Evolutionary conservation across 805 yeast species (phyloP).

Genomic region (Kuraishia capsulata): DNA sequence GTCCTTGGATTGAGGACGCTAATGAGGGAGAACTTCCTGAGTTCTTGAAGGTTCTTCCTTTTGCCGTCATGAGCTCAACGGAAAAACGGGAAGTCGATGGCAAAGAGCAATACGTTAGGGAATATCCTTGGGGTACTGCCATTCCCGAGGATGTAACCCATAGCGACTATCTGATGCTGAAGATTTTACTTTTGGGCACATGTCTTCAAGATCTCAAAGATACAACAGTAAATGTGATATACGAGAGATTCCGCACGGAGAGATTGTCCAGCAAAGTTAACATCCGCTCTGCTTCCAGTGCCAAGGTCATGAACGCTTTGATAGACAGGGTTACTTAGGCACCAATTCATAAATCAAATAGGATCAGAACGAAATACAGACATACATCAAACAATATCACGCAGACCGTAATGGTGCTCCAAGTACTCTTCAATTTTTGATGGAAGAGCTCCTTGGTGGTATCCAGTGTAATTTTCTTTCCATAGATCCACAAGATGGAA

Average conservation of each 20-base stretch:
- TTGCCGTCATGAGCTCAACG: constrained; percentile 87
- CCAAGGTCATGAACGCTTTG: background rate
- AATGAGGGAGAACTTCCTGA: background rate
- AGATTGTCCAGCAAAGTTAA: constrained; percentile 30
- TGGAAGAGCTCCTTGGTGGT: background rate
- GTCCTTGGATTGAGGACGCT: constrained; percentile 13
- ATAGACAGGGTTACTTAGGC: background rate
- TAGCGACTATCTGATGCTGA: constrained; percentile 69
- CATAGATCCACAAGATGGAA: background rate
- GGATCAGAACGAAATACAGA: too few relatives aligned
- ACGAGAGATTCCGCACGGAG: constrained; percentile 64
- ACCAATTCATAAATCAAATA: too few relatives aligned
- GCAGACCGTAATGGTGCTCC: background rate
- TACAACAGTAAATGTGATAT: constrained; percentile 67
- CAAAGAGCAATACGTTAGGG: constrained; percentile 63
- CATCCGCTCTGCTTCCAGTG: background rate
- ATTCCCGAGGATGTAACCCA: constrained; percentile 76
- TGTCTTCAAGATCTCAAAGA: constrained; percentile 73
- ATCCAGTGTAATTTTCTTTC: background rate
- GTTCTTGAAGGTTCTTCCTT: constrained; percentile 46
- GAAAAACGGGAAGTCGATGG: constrained; percentile 63
- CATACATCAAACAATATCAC: too few relatives aligned
- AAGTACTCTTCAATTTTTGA: background rate
- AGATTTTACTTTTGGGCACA: constrained; percentile 70
- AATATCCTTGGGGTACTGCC: constrained; percentile 80